Evolutionary conservation across 2,329 filamentous ascomycete genomes (phyloP).

Genomic region (Chaetomium sp.): DNA sequence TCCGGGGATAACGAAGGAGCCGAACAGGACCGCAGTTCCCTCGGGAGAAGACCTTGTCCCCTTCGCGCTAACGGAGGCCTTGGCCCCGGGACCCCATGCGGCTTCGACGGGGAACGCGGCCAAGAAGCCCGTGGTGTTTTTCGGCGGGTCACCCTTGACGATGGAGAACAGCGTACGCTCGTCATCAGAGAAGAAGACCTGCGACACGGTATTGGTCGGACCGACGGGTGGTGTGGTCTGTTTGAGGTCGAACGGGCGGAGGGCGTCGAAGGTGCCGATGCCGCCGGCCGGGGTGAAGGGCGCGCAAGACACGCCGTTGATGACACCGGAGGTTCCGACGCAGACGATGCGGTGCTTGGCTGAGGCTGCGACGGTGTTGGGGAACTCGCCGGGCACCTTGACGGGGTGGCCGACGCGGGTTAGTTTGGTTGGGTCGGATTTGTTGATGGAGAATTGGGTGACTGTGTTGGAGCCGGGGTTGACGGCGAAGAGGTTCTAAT

Average conservation of each 20-base stretch:
- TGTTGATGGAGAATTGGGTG: constrained; percentile 36
- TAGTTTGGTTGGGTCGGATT: constrained; percentile 8
- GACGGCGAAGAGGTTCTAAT: constrained; percentile 14
- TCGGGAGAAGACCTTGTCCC: constrained; percentile 32
- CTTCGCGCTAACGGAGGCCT: not conserved
- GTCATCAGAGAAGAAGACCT: constrained; percentile 53
- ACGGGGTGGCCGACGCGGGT: constrained; percentile 28
- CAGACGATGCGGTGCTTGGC: constrained; percentile 37
- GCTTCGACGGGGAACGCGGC: constrained; percentile 42
- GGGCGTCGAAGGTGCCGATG: constrained; percentile 37
- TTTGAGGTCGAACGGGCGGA: constrained; percentile 42
- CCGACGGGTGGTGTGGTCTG: constrained; percentile 54
- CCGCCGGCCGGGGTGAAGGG: constrained; percentile 32
- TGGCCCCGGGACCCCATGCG: not conserved
- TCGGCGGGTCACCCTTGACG: constrained; percentile 52
- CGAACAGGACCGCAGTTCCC: constrained; percentile 52
- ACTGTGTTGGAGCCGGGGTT: constrained; percentile 43
- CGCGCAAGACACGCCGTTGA: constrained; percentile 40
- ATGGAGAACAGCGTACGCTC: constrained; percentile 46
- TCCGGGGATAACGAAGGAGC: constrained; percentile 40
- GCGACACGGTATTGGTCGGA: constrained; percentile 53
- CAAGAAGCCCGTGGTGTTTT: constrained; percentile 52
- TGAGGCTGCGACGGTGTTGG: constrained; percentile 45
- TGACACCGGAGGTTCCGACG: constrained; percentile 39
- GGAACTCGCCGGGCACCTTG: constrained; percentile 44